A percentile compares a stretch with the other conserved stretches of the same genome.
These are phyloP conservation scores for Monosporascus cannonballus DNA, from an alignment of 2,329 filamentous ascomycete genomes.

Conservation along the genomic window DNA sequence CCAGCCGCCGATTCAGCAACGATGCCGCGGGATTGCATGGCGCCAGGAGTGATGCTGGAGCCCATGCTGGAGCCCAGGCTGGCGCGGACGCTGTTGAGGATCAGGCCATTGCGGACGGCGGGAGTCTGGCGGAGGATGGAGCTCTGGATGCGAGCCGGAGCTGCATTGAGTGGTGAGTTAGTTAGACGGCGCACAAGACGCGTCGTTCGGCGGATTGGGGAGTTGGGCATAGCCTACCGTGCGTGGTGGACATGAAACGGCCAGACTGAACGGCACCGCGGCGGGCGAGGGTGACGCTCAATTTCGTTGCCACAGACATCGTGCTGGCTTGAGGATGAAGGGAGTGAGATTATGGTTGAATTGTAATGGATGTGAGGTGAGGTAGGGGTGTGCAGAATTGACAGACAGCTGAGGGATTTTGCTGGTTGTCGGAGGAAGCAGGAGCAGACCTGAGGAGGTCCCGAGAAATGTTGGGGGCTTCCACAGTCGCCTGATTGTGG, in stretches of 20 bases:
- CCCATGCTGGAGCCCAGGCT: constrained; percentile 11
- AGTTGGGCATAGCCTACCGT: constrained; percentile 7
- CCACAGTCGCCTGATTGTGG: too few species aligned
- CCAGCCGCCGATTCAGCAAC: constrained; percentile 20
- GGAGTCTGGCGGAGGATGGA: constrained; percentile 18
- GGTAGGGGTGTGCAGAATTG: neutral
- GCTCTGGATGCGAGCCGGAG: constrained; percentile 18
- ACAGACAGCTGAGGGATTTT: neutral
- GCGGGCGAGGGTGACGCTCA: constrained; percentile 15
- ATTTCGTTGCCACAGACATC: constrained; percentile 17
- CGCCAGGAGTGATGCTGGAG: constrained; percentile 12
- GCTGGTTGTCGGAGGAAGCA: neutral
- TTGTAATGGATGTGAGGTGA: neutral
- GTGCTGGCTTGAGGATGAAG: constrained; percentile 3
- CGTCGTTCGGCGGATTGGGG: constrained; percentile 7
- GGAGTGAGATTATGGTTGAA: neutral
- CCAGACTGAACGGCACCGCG: constrained; percentile 14
- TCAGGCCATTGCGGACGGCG: constrained; percentile 10
- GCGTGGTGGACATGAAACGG: constrained; percentile 16
- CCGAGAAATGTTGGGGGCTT: too few species aligned
- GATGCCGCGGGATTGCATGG: constrained; percentile 20
- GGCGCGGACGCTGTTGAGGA: constrained; percentile 16
- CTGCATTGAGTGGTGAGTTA: neutral
- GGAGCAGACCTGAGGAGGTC: neutral
- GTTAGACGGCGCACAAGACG: neutral